A percentile compares a stretch with the other conserved stretches of the same genome.
phyloP scores from a whole-genome alignment of 305 asterid species.

The Withania somnifera region DNA sequence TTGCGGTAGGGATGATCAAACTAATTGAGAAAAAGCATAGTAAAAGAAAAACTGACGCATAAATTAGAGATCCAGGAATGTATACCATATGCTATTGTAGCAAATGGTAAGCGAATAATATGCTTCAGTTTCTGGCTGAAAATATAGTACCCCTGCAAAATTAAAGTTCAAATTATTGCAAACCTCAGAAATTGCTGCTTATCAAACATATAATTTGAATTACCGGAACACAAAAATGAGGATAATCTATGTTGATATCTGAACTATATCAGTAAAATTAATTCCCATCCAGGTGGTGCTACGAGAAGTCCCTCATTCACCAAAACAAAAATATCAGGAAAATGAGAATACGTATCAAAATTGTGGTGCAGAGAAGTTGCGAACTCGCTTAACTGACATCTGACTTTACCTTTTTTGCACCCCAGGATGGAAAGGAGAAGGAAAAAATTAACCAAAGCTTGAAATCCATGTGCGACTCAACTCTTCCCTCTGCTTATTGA shows the following conservation, averaged over 20 bases:
- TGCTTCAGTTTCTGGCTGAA: slow-evolving; percentile 98
- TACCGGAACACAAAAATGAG: neutral
- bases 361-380: neutral
- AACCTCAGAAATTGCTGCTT: neutral
- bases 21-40: neutral
- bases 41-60: neutral
- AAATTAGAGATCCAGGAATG: slow-evolving; percentile 2
- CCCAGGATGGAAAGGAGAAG: neutral
- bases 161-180: neutral
- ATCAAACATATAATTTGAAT: neutral
- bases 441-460: neutral
- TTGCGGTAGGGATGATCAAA: neutral
- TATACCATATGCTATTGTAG: slow-evolving; percentile 76
- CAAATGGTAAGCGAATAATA: slow-evolving; percentile 83
- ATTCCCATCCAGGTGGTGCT: slow-evolving; percentile 2
- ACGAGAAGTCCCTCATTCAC: neutral
- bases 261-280: neutral
- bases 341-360: neutral
- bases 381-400: neutral
- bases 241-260: slow-evolving; percentile 3
- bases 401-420: neutral
- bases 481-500: neutral
- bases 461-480: neutral
- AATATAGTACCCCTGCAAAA: slow-evolving; percentile 88
- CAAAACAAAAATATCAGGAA: neutral